These are phyloP conservation scores for Hypericum androsaemum DNA, from an alignment of 345 rosid species.

Conservation along the genomic window DNA sequence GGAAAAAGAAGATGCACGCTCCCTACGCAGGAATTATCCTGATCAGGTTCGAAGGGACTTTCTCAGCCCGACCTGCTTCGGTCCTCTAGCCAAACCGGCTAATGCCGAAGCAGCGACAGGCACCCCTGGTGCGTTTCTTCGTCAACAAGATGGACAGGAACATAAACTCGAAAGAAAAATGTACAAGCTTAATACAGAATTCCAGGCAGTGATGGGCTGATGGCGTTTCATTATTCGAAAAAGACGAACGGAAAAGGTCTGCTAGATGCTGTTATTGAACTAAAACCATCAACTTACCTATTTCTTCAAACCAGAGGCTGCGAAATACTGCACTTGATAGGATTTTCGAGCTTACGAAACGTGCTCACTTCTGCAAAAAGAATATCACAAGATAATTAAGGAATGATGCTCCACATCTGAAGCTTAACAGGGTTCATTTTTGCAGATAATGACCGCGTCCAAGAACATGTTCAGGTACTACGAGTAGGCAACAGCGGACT, in stretches of 20 bases:
- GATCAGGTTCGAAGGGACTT: slow-evolving; percentile 99
- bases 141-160: slow-evolving; percentile 35
- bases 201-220: background rate
- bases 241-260: slow-evolving; percentile 18
- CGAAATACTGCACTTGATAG: slow-evolving; percentile 9
- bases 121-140: slow-evolving; percentile 95
- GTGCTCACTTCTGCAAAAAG: slow-evolving; percentile 1
- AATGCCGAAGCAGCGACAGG: slow-evolving; percentile 47
- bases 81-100: slow-evolving; percentile 17
- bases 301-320: slow-evolving; percentile 18
- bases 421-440: no score
- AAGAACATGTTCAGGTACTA: no score
- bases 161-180: background rate
- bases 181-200: slow-evolving; percentile 2
- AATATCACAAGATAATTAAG: background rate
- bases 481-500: no score
- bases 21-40: slow-evolving; percentile 99
- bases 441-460: no score
- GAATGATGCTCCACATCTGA: background rate
- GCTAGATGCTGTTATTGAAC: slow-evolving; percentile 21
- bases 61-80: slow-evolving; percentile 84
- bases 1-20: slow-evolving; percentile 63
- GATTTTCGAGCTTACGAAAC: slow-evolving; percentile 8
- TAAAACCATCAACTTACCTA: slow-evolving; percentile 53
- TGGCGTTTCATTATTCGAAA: slow-evolving; percentile 29